Percentiles rank a stretch among this genome's conserved stretches.
Evolutionary conservation across 2,329 filamentous ascomycete genomes (phyloP).

Genomic region (Apiospora malaysiana): DNA sequence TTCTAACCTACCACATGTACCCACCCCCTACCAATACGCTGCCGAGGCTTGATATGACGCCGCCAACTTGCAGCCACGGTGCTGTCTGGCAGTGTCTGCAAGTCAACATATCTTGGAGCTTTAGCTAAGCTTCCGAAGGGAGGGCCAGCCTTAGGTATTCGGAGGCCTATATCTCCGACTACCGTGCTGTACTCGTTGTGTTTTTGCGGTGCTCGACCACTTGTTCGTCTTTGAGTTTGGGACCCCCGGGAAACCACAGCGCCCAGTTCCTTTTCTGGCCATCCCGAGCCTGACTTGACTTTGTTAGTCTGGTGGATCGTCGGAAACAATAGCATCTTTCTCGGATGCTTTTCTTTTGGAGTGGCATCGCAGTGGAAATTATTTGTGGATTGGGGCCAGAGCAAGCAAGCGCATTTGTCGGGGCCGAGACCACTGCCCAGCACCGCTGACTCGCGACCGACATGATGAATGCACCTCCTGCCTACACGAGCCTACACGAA

Average conservation of each 20-base stretch:
- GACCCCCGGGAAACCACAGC: background rate
- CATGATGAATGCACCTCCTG: background rate
- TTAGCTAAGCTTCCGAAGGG: background rate
- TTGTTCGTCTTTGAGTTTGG: background rate
- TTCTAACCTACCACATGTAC: too few species aligned
- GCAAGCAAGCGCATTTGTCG: background rate
- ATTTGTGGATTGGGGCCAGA: background rate
- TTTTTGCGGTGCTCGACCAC: background rate
- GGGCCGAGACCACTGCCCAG: background rate
- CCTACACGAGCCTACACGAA: background rate
- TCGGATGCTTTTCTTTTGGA: background rate
- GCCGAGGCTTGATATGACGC: background rate
- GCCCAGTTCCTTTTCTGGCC: background rate
- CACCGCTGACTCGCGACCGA: background rate
- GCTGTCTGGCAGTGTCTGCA: too few species aligned
- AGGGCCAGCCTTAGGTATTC: background rate
- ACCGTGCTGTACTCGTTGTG: background rate
- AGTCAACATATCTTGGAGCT: too few species aligned
- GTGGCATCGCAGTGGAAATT: slow-evolving; percentile 9
- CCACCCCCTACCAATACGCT: background rate
- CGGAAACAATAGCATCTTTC: background rate
- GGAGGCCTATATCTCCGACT: background rate
- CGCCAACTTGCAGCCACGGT: background rate
- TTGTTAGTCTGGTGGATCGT: background rate
- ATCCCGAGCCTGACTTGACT: background rate